A percentile compares a stretch with the other conserved stretches of the same genome.
Evolutionary conservation across 805 yeast genomes (phyloP).

Genomic region (Pichia scutulata): DNA sequence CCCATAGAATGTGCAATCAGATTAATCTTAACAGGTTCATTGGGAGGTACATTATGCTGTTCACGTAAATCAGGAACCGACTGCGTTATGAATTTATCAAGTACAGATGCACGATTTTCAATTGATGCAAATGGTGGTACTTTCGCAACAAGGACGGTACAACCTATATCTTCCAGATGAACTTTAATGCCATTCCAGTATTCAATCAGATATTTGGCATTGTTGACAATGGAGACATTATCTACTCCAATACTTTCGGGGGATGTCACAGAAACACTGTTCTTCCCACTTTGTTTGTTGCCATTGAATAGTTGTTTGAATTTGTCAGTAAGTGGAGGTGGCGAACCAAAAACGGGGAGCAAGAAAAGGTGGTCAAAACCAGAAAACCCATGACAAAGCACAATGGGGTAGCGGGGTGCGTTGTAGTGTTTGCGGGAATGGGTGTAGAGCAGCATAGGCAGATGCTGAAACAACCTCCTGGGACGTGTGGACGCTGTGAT

Average conservation of each 20-base stretch:
- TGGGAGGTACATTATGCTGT: constrained; percentile 23
- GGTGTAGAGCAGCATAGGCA: neutral
- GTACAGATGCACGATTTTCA: constrained; percentile 51
- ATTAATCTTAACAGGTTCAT: constrained; percentile 48
- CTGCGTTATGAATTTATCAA: constrained; percentile 43
- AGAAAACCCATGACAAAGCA: constrained; percentile 17
- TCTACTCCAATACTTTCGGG: constrained; percentile 9
- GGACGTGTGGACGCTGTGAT: neutral
- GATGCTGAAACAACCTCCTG: too few relatives aligned
- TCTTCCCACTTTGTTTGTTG: neutral
- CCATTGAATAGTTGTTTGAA: neutral
- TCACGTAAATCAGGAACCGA: constrained; percentile 12
- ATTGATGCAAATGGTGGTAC: constrained; percentile 83
- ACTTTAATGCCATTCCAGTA: constrained; percentile 80
- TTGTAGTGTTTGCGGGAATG: neutral
- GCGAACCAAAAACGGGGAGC: constrained; percentile 3
- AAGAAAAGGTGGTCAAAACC: constrained; percentile 14
- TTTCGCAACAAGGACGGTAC: constrained; percentile 59
- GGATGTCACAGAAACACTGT: neutral
- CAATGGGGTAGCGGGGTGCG: constrained; percentile 25
- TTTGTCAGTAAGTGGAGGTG: neutral
- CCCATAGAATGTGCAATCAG: constrained; percentile 92
- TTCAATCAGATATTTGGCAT: constrained; percentile 40
- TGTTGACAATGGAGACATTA: constrained; percentile 3
- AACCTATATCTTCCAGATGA: constrained; percentile 53